Conservation (phyloP, 768 basidiomycete genomes). For the Naganishia vaughanmartiniae region DNA sequence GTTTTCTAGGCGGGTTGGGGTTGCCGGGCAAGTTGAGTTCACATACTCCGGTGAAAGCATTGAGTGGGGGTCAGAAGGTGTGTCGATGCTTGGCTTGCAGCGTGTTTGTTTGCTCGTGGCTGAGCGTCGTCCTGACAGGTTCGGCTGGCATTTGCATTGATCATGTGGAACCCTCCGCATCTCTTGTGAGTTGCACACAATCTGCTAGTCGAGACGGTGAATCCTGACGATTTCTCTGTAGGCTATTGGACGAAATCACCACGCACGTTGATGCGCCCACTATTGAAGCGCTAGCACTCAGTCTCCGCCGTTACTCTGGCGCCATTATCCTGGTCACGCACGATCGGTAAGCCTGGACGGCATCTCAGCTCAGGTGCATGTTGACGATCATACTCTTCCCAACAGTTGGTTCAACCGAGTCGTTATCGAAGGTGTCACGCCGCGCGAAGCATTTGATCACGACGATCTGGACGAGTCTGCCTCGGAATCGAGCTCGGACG, state of each 20-base stretch:
- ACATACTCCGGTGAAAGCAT: constrained; percentile 55
- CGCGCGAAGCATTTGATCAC: constrained; percentile 40
- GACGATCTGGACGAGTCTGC: constrained; percentile 30
- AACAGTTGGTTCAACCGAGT: constrained; percentile 42
- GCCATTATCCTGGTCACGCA: constrained; percentile 67
- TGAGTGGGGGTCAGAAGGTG: constrained; percentile 64
- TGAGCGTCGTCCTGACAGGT: constrained; percentile 52
- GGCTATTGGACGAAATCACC: constrained; percentile 61
- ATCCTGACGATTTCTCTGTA: constrained; percentile 3
- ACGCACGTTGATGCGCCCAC: constrained; percentile 68
- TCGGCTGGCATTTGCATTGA: constrained; percentile 61
- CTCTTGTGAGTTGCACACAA: constrained; percentile 50
- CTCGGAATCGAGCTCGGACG: not conserved
- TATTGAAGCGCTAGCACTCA: constrained; percentile 60
- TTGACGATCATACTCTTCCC: not conserved
- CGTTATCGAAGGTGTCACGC: constrained; percentile 41
- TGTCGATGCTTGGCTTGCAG: not conserved
- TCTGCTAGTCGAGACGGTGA: not conserved
- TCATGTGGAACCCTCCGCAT: constrained; percentile 61
- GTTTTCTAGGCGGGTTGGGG: constrained; percentile 56
- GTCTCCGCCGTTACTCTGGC: constrained; percentile 59
- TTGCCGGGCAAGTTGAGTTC: constrained; percentile 55
- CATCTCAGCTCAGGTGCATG: not conserved
- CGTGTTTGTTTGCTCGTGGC: not conserved
- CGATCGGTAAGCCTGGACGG: constrained; percentile 54